Conservation (phyloP, 306 rosid genomes). For the Lathyrus tuberosus region DNA sequence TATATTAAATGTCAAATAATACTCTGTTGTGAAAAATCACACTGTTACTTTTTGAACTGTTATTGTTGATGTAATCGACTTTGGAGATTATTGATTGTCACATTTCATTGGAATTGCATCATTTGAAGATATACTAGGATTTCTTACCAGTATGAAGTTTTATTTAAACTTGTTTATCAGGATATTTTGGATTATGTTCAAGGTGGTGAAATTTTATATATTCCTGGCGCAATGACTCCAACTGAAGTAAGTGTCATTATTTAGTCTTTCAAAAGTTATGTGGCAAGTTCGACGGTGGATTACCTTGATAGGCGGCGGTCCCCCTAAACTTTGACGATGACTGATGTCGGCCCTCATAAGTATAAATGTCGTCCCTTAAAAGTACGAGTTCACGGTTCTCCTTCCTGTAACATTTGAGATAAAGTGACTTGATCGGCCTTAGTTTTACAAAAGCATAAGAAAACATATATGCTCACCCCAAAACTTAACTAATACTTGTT, state of each 20-base stretch:
- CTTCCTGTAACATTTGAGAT: neutral
- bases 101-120: slow-evolving; percentile 7
- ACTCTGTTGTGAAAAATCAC: neutral
- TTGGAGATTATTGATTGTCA: slow-evolving; percentile 22
- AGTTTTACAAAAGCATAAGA: neutral
- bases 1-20: slow-evolving; percentile 7
- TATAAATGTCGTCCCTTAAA: neutral
- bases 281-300: neutral
- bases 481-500: neutral
- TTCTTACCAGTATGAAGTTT: slow-evolving; percentile 12
- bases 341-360: neutral
- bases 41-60: neutral
- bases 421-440: neutral
- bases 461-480: neutral
- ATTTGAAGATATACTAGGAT: slow-evolving; percentile 5
- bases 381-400: neutral
- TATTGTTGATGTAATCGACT: neutral
- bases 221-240: slow-evolving; percentile 96
- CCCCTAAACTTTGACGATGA: neutral
- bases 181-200: slow-evolving; percentile 58
- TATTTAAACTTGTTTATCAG: slow-evolving; percentile 46
- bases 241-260: slow-evolving; percentile 71
- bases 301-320: neutral
- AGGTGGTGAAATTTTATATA: slow-evolving; percentile 62
- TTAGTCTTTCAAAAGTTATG: slow-evolving; percentile 19